A percentile compares a stretch with the other conserved stretches of the same genome.
These are phyloP conservation scores for Boletus rubropictus DNA, from an alignment of 768 basidiomycete genomes.

Conservation along the genomic window DNA sequence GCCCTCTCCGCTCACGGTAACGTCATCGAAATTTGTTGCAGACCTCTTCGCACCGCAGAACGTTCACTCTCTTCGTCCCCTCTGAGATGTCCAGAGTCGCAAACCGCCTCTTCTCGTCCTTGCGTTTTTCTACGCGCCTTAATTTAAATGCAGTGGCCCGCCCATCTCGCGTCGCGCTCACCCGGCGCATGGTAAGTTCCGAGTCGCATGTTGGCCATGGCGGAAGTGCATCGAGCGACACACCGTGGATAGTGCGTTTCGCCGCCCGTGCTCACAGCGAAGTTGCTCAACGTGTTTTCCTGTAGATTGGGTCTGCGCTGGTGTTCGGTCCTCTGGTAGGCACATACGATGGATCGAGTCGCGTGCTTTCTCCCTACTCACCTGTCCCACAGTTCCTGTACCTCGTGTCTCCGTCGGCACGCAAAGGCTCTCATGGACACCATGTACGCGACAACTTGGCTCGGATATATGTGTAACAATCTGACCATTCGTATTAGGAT, in stretches of 20 bases:
- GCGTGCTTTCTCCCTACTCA: background rate
- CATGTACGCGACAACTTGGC: conserved; percentile 16
- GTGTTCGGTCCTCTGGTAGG: conserved; percentile 30
- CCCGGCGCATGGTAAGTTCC: conserved; percentile 27
- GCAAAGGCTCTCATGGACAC: conserved; percentile 19
- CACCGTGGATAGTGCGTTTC: conserved; percentile 28
- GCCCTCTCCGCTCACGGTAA: conserved; percentile 25
- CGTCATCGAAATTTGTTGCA: conserved; percentile 25
- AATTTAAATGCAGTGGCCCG: conserved; percentile 4
- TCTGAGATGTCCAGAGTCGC: conserved; percentile 19
- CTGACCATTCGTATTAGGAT: conserved; percentile 20
- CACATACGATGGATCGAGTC: background rate
- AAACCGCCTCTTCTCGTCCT: conserved; percentile 15
- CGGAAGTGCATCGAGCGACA: conserved; percentile 16
- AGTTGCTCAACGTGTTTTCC: background rate
- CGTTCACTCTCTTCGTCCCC: conserved; percentile 3
- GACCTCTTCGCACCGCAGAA: conserved; percentile 1
- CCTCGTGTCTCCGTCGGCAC: conserved; percentile 29
- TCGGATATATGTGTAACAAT: background rate
- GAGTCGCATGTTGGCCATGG: conserved; percentile 19
- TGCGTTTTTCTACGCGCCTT: conserved; percentile 15
- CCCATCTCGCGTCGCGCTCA: conserved; percentile 11
- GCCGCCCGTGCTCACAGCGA: background rate
- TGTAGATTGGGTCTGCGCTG: conserved; percentile 29
- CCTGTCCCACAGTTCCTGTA: conserved; percentile 24